Base-by-base conservation (phyloP, 441 rosid species). In the Populus hybrid region DNA sequence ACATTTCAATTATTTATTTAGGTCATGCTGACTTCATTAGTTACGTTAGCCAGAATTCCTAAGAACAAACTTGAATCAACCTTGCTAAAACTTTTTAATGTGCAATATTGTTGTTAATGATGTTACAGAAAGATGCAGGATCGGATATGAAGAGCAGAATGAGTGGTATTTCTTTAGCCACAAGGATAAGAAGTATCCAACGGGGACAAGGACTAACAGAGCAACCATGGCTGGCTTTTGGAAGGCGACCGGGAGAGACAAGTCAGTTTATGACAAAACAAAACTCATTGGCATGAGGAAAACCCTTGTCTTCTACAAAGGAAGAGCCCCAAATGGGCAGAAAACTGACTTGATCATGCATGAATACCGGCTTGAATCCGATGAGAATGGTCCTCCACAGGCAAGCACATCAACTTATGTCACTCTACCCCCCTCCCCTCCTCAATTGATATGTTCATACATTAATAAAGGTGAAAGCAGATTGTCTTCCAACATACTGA, bases 131-230 rank as follows among this genome's bases (percentile, higher is more conserved):
- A 89, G 89, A 81, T 94, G 97, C 80, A 59, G 91, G 81, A 91
- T 94, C 70, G 97, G 97, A 78, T 91, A 91, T 75, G 97, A 92
- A 80, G 97, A 89, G 84, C 97, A 90, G 74, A 93, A 86, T 19
- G 98, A 94, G 83, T 94, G 97, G 98, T 94, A 94, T 80, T 94
- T 94, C 87, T 94, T 94, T 80, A 93, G 97, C 84, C 97, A 94
- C 83, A 94, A 89, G 84, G 98, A 94, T 72, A 94, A 89, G 88
- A 94, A 94, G 85, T 94, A 94, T 83, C 98, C 98, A 1, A 94
- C 98, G 0, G 98, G 98, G 75, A 93, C 97, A 8, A 87, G 98
- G 78, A 94, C 97, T 6, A 94, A 94, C 46, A 83, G 98, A 82
- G 98, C 98, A 68, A 94, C 98, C 36, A 74, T 93, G 84, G 92